Base-by-base conservation (phyloP, 73 alveolate species). In the Stentor roeselii region DNA sequence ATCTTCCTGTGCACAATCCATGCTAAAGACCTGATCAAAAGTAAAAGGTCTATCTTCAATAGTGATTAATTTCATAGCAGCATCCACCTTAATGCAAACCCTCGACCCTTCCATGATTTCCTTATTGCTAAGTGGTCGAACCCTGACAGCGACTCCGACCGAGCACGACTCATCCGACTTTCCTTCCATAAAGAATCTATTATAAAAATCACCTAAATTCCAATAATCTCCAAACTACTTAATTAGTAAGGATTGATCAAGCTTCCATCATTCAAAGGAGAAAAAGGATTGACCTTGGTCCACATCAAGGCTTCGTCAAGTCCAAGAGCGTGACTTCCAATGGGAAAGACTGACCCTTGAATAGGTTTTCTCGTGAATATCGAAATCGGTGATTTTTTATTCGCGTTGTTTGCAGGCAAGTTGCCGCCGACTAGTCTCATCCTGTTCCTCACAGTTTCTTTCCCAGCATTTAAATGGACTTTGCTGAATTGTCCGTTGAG, bases 71-170 rank as follows among this genome's bases (percentile, higher is more conserved):
- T 95, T 95, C 0, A 75, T 80, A 3, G 84, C 83, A n/a, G 95
- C 88, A 75, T 92, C 85, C 39, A 15, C 78, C 6, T 27, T n/a
- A 76, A 76, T 39, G 34, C 84, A 76, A 76, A 37, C 39, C 80
- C 84, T 60, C 75, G 92, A 82, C 82, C 88, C 85, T 35, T 92
- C 86, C 59, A 78, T 88, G 39, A 83, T 60, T 85, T 97, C 99
- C 61, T 92, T 89, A 32, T 93, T 92, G 34, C 92, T 92, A 41
- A 97, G 92, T n/a, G 99, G 99, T 15, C 99, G 77, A 50, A 92
- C 97, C 42, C 99, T 87, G 32, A 97, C 94, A 3, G 99, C 99
- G 39, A 76, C 84, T 14, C 37, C 37, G 21, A 67, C 80, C 11
- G 80, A 67, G 34, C 80, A 27, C 11, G 80, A 67, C 1, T 32